A percentile compares a stretch with the other conserved stretches of the same genome.
Evolutionary conservation across 345 rosid species (phyloP).

Genomic region (Stellera chamaejasme): DNA sequence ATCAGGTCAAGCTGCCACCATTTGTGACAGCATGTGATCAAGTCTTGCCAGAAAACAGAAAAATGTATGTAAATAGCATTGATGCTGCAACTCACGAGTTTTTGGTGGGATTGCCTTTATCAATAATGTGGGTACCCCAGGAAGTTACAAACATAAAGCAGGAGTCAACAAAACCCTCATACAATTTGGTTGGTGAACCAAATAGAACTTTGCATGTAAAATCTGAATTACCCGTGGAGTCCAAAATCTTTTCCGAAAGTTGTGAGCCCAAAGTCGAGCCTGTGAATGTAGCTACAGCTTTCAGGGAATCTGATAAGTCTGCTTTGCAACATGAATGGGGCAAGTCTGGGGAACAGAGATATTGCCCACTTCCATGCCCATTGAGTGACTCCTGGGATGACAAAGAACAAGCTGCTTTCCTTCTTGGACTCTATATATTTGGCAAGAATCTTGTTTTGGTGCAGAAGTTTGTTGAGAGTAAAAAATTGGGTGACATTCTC

Average conservation of each 20-base stretch:
- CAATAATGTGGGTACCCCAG: conserved; percentile 38
- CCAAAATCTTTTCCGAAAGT: conserved; percentile 3
- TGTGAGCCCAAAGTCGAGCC: conserved; percentile 16
- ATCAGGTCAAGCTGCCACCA: conserved; percentile 46
- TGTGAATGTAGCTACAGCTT: conserved; percentile 5
- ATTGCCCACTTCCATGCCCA: conserved; percentile 32
- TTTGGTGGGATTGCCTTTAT: conserved; percentile 37
- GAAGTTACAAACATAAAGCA: conserved; percentile 15
- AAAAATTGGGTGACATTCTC: conserved; percentile 38
- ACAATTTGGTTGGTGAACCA: conserved; percentile 10
- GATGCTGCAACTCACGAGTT: conserved; percentile 13
- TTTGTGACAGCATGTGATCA: conserved; percentile 18
- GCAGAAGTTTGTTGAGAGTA: conserved; percentile 36
- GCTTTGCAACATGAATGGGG: conserved; percentile 10
- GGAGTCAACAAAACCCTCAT: conserved; percentile 15
- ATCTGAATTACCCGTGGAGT: conserved; percentile 11
- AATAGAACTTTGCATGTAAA: conserved; percentile 7
- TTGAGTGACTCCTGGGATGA: conserved; percentile 23
- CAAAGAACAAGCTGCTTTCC: conserved; percentile 29
- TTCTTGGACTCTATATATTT: conserved; percentile 55
- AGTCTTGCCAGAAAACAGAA: conserved; percentile 7
- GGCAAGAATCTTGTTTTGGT: conserved; percentile 50
- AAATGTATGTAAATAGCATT: conserved; percentile 9
- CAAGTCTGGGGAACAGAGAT: conserved; percentile 12
- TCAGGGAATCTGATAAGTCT: conserved; percentile 11